phyloP scores from a whole-genome alignment of 2,329 filamentous ascomycete species.

The Exophiala oligosperma region DNA sequence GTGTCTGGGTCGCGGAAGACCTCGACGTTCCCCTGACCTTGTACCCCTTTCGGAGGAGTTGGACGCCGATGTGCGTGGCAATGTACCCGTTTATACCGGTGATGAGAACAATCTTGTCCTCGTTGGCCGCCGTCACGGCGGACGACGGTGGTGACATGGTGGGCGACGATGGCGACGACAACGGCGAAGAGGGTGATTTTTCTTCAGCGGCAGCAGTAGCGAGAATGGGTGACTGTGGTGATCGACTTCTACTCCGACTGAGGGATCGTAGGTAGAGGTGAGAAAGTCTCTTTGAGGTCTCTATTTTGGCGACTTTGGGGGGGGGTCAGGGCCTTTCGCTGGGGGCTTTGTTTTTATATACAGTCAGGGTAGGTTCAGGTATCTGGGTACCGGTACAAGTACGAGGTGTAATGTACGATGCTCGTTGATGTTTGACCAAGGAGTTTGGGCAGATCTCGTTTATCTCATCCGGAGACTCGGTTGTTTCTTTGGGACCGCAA shows the following conservation, averaged over 20 bases:
- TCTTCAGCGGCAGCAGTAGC: no score
- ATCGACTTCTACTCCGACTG: slow-evolving; percentile 14
- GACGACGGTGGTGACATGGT: background rate
- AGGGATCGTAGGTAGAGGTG: slow-evolving; percentile 21
- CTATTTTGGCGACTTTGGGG: slow-evolving; percentile 10
- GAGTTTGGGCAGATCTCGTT: no score
- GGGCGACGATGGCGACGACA: no score
- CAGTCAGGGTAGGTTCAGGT: background rate
- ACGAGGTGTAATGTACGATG: background rate
- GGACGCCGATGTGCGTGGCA: slow-evolving; percentile 37
- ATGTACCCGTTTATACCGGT: slow-evolving; percentile 46
- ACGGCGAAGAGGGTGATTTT: no score
- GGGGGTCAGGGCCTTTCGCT: background rate
- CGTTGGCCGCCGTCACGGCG: slow-evolving; percentile 9
- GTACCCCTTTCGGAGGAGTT: slow-evolving; percentile 41
- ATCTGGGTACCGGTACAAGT: background rate
- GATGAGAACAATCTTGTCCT: slow-evolving; percentile 33
- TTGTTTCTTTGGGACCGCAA: no score
- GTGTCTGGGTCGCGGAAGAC: slow-evolving; percentile 25
- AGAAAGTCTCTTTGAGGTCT: slow-evolving; percentile 20
- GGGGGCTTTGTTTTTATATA: background rate
- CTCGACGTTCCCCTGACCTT: slow-evolving; percentile 42
- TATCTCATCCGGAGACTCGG: no score
- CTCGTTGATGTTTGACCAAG: no score
- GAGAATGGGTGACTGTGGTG: slow-evolving; percentile 6